phyloP scores from a whole-genome alignment of 2,329 filamentous ascomycete species.

The Lojkania enalia region DNA sequence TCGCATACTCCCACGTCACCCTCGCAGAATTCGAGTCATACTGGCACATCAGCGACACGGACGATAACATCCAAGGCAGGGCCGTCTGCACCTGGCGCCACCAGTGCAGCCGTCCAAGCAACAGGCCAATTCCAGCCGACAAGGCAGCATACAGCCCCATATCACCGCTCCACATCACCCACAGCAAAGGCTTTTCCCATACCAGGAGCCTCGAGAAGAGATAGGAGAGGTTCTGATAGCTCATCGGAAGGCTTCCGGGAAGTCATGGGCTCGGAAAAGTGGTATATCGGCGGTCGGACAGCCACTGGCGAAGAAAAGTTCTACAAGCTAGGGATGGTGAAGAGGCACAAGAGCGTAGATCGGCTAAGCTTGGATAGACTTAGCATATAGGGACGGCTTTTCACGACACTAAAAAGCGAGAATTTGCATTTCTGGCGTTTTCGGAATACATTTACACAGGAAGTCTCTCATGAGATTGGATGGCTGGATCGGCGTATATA shows the following conservation, averaged over 20 bases:
- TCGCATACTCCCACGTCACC: constrained; percentile 36
- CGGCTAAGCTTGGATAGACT: constrained; percentile 73
- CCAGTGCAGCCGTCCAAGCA: constrained; percentile 45
- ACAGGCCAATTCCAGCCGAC: constrained; percentile 47
- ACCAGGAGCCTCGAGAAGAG: constrained; percentile 36
- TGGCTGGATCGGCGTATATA: constrained; percentile 4
- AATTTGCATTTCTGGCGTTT: constrained; percentile 36
- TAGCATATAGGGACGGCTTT: constrained; percentile 61
- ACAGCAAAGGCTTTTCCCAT: constrained; percentile 42
- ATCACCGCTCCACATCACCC: constrained; percentile 44
- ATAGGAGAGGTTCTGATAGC: constrained; percentile 72
- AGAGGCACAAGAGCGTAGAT: constrained; percentile 72
- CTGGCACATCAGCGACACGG: constrained; percentile 46
- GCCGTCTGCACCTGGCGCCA: constrained; percentile 37
- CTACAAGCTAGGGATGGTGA: constrained; percentile 78
- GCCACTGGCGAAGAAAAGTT: constrained; percentile 78
- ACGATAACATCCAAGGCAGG: constrained; percentile 42
- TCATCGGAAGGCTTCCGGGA: constrained; percentile 76
- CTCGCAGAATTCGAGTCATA: constrained; percentile 42
- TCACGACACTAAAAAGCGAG: constrained; percentile 11
- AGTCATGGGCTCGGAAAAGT: constrained; percentile 72
- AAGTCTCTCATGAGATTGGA: constrained; percentile 1
- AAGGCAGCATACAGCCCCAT: constrained; percentile 44
- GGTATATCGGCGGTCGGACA: constrained; percentile 79
- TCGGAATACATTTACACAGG: background rate